These are phyloP conservation scores for Calocera cornea DNA, from an alignment of 768 basidiomycete species.

Conservation along the genomic window DNA sequence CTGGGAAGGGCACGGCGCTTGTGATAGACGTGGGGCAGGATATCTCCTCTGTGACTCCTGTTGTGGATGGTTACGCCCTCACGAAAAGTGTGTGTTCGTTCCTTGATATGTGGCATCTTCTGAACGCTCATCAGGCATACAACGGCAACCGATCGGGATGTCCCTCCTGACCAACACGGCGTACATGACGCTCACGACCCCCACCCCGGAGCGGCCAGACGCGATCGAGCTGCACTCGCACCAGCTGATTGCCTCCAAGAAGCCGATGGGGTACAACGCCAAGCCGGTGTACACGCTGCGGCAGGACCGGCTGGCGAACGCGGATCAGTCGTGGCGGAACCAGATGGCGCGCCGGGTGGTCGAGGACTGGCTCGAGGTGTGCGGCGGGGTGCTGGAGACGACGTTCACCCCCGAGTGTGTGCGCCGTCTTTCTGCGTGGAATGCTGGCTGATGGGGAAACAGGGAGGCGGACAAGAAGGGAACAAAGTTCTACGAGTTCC, in stretches of 20 bases:
- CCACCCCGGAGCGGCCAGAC: slow-evolving; percentile 35
- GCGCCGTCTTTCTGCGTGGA: background rate
- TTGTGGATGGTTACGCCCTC: slow-evolving; percentile 94
- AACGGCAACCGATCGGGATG: slow-evolving; percentile 29
- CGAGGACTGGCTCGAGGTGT: slow-evolving; percentile 87
- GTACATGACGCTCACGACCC: slow-evolving; percentile 45
- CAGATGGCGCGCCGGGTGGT: slow-evolving; percentile 76
- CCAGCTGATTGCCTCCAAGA: slow-evolving; percentile 77
- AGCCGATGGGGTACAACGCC: slow-evolving; percentile 61
- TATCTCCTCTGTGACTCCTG: slow-evolving; percentile 81
- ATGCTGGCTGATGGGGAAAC: slow-evolving; percentile 36
- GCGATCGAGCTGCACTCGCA: slow-evolving; percentile 66
- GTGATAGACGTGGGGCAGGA: slow-evolving; percentile 89
- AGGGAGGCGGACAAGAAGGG: slow-evolving; percentile 40
- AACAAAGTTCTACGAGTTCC: slow-evolving; percentile 68
- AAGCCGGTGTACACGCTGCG: slow-evolving; percentile 57
- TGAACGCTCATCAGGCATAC: slow-evolving; percentile 43
- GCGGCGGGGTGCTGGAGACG: slow-evolving; percentile 71
- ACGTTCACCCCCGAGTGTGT: slow-evolving; percentile 81
- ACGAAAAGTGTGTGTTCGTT: slow-evolving; percentile 59
- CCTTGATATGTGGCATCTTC: background rate
- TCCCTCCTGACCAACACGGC: slow-evolving; percentile 66
- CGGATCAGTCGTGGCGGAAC: slow-evolving; percentile 65
- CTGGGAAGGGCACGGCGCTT: slow-evolving; percentile 92
- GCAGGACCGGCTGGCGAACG: slow-evolving; percentile 55